Conservation (phyloP, 192 early-diverging fungal species). For the Linderina pennispora region DNA sequence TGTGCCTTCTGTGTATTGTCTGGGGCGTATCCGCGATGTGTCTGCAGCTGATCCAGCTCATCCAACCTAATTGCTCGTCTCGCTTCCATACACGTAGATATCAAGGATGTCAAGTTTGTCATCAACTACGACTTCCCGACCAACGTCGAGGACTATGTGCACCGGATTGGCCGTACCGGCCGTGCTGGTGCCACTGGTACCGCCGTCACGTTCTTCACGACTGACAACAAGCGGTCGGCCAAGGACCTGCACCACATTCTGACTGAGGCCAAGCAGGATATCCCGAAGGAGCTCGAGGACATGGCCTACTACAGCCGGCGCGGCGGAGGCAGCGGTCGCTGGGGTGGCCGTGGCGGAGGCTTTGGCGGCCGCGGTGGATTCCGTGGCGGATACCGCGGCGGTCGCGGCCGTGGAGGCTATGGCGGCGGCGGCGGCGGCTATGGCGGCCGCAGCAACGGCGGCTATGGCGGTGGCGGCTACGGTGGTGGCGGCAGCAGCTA, state of each 20-base stretch:
- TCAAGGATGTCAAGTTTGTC: slow-evolving; percentile 95
- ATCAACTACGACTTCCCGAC: slow-evolving; percentile 96
- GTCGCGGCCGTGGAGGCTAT: slow-evolving; percentile 2
- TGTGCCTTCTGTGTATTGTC: no score
- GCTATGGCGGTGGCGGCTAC: slow-evolving; percentile 15
- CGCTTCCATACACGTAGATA: slow-evolving; percentile 56
- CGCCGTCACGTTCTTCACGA: slow-evolving; percentile 92
- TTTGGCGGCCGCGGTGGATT: slow-evolving; percentile 41
- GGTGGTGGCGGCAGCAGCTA: slow-evolving; percentile 13
- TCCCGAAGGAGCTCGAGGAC: slow-evolving; percentile 72
- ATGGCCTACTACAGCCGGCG: slow-evolving; percentile 57
- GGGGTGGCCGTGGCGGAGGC: slow-evolving; percentile 41
- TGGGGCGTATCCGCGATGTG: no score
- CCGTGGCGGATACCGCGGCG: slow-evolving; percentile 8
- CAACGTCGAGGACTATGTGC: slow-evolving; percentile 84
- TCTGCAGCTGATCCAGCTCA: no score
- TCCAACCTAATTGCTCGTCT: no score
- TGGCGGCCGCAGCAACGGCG: slow-evolving; percentile 7
- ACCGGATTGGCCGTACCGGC: slow-evolving; percentile 96
- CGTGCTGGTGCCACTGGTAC: slow-evolving; percentile 86
- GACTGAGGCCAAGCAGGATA: slow-evolving; percentile 82
- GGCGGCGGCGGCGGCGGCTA: slow-evolving; percentile 18
- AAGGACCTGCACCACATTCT: slow-evolving; percentile 85
- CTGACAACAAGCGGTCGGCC: slow-evolving; percentile 75
- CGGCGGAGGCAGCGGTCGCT: slow-evolving; percentile 48